A percentile compares a stretch with the other conserved stretches of the same genome.
Evolutionary conservation across 1,139 yeast species (phyloP).

Genomic region (Geotrichum citri-aurantii): DNA sequence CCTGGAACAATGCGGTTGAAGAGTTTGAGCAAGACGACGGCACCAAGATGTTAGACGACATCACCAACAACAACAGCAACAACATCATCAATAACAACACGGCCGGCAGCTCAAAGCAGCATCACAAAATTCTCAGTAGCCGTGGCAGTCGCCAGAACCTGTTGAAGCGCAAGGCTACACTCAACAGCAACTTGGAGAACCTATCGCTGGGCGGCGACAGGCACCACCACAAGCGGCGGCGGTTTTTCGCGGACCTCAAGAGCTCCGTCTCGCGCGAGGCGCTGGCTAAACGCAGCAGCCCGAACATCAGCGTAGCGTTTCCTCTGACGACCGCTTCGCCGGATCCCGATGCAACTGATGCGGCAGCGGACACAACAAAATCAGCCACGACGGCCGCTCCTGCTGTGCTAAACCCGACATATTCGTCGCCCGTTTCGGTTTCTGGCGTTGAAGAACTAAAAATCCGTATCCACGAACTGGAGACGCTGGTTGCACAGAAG

Average conservation of each 20-base stretch:
- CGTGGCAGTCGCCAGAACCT: not conserved
- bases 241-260: not conserved
- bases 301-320: not conserved
- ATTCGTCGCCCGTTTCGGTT: not conserved
- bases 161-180: not conserved
- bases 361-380: not conserved
- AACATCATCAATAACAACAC: not conserved
- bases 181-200: not conserved
- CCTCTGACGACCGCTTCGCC: not conserved
- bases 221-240: not conserved
- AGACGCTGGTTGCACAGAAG: conserved; percentile 12
- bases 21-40: conserved; percentile 4
- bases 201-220: not conserved
- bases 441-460: not conserved
- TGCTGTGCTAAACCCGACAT: not conserved
- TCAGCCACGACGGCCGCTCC: not conserved
- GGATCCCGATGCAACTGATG: not conserved
- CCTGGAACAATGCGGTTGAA: conserved; percentile 11
- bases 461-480: conserved; percentile 11
- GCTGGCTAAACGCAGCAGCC: not conserved
- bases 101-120: not conserved
- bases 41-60: too few species aligned
- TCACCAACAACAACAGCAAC: conserved; percentile 2
- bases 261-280: not conserved
- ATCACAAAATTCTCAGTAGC: not conserved